A percentile compares a stretch with the other conserved stretches of the same genome.
Evolutionary conservation across 2,329 filamentous ascomycete species (phyloP).

Genomic region (Calonectria ilicicola): DNA sequence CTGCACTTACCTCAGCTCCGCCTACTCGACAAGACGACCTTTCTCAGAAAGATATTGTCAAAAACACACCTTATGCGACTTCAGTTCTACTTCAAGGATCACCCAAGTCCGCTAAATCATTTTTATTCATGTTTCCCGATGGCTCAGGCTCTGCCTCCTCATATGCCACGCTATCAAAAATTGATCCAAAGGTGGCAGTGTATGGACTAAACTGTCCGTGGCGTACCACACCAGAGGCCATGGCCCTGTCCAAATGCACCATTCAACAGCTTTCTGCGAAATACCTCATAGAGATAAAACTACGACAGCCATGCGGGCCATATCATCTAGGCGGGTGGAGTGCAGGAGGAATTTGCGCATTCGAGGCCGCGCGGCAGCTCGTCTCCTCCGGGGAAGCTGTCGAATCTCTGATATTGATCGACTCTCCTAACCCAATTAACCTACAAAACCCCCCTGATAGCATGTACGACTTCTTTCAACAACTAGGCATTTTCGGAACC

Average conservation of each 20-base stretch:
- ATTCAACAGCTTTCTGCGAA: slow-evolving; percentile 46
- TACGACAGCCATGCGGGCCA: slow-evolving; percentile 75
- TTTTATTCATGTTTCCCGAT: slow-evolving; percentile 45
- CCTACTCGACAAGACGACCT: not conserved
- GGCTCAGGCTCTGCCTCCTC: slow-evolving; percentile 46
- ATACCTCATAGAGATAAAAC: slow-evolving; percentile 73
- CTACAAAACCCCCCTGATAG: slow-evolving; percentile 73
- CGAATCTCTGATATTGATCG: slow-evolving; percentile 72
- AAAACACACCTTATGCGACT: slow-evolving; percentile 31
- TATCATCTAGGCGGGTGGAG: slow-evolving; percentile 81
- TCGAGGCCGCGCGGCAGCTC: slow-evolving; percentile 73
- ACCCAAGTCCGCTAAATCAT: slow-evolving; percentile 12
- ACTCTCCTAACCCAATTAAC: slow-evolving; percentile 74
- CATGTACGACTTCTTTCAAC: slow-evolving; percentile 79
- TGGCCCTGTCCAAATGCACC: slow-evolving; percentile 53
- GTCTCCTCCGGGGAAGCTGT: slow-evolving; percentile 68
- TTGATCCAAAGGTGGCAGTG: slow-evolving; percentile 61
- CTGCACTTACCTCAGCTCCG: not conserved
- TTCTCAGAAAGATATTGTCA: slow-evolving; percentile 17
- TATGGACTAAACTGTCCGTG: slow-evolving; percentile 72
- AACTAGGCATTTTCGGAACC: slow-evolving; percentile 77
- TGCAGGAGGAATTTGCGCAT: slow-evolving; percentile 81
- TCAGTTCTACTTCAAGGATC: slow-evolving; percentile 39
- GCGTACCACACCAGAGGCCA: slow-evolving; percentile 70
- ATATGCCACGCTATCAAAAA: slow-evolving; percentile 45